Percentiles rank a stretch among this genome's conserved stretches.
These are phyloP conservation scores for Talaromyces thailandensis DNA, from an alignment of 495 filamentous ascomycete species.

Conservation along the genomic window DNA sequence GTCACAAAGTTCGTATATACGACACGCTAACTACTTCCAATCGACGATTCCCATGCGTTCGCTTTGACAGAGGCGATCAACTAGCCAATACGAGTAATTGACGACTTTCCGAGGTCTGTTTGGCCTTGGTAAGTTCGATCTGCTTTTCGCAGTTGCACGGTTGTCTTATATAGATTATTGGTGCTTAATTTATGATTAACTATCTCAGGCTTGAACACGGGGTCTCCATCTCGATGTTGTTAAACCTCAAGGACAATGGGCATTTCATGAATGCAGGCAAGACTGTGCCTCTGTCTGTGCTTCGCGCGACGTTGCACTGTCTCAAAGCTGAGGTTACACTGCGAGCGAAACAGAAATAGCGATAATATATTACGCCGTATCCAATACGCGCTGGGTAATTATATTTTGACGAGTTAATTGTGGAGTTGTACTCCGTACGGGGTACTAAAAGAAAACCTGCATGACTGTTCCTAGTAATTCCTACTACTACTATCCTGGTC, in stretches of 20 bases:
- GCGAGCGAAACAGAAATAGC: not conserved
- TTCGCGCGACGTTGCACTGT: not conserved
- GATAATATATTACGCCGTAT: not conserved
- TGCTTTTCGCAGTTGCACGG: not conserved
- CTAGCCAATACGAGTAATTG: not conserved
- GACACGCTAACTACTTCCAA: not conserved
- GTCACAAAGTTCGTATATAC: not conserved
- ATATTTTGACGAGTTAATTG: not conserved
- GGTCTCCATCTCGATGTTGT: not conserved
- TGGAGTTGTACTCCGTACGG: too few relatives aligned
- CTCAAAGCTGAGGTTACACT: not conserved
- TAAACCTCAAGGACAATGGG: not conserved
- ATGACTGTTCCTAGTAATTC: not conserved
- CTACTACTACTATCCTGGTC: too few relatives aligned
- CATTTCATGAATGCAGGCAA: not conserved
- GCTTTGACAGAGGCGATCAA: not conserved
- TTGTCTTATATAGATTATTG: not conserved
- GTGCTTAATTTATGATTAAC: not conserved
- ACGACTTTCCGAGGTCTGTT: not conserved
- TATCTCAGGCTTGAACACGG: not conserved
- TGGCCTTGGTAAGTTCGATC: not conserved
- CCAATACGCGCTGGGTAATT: not conserved
- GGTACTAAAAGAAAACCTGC: not conserved
- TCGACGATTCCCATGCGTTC: not conserved
- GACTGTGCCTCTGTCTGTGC: not conserved